phyloP scores from a whole-genome alignment of 78 protist genomes.

The Pigoraptor vietnamica region DNA sequence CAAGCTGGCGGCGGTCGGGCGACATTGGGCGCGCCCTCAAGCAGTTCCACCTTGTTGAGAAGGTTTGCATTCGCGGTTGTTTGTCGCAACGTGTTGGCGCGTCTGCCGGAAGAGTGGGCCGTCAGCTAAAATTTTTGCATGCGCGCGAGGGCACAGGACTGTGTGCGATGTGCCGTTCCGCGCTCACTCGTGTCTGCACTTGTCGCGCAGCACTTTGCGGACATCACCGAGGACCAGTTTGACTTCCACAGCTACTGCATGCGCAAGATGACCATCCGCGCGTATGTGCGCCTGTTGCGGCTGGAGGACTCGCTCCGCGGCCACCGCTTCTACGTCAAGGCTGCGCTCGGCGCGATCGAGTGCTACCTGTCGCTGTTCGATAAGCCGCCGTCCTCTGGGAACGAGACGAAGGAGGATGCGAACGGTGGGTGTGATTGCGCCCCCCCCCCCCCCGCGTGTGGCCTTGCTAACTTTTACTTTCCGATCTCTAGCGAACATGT shows the following conservation, averaged over 20 bases:
- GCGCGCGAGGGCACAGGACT: background rate
- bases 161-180: too few species aligned
- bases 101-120: too few species aligned
- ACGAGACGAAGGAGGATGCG: background rate
- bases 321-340: background rate
- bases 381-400: background rate
- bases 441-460: too few species aligned
- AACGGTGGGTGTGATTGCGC: background rate
- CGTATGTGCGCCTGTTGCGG: constrained; percentile 45
- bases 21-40: constrained; percentile 52
- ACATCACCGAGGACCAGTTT: constrained; percentile 87
- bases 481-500: background rate
- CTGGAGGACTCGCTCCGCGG: constrained; percentile 18
- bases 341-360: constrained; percentile 3
- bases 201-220: constrained; percentile 53
- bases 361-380: background rate
- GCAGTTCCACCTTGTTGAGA: constrained; percentile 52
- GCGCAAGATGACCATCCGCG: constrained; percentile 80
- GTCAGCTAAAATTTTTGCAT: too few species aligned
- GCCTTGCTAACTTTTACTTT: too few species aligned
- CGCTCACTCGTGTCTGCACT: too few species aligned
- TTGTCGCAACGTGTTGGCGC: too few species aligned
- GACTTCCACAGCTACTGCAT: constrained; percentile 90
- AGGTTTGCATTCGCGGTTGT: constrained; percentile 21
- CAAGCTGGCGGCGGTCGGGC: background rate